These are phyloP conservation scores for Talaromyces pinophilus DNA, from an alignment of 2,329 filamentous ascomycete species.

Conservation along the genomic window DNA sequence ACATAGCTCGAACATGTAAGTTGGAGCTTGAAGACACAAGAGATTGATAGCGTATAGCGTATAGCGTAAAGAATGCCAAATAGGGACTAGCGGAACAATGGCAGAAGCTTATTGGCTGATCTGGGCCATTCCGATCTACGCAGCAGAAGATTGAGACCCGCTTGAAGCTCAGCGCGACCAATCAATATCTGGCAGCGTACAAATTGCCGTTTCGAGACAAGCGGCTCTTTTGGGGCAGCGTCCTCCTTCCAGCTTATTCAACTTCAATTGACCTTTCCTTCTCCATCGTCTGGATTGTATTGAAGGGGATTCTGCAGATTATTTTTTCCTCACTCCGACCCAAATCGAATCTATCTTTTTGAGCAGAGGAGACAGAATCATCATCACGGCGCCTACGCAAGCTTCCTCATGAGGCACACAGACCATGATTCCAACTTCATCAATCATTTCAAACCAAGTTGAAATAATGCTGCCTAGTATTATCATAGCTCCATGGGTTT, in stretches of 20 bases:
- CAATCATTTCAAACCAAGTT: not conserved
- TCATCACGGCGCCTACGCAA: not conserved
- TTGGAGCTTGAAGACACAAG: not conserved
- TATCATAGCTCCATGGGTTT: not conserved
- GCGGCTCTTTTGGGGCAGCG: not conserved
- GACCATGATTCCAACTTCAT: not conserved
- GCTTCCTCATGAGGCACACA: not conserved
- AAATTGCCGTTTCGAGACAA: not conserved
- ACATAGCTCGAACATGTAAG: not conserved
- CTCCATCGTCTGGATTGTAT: not conserved
- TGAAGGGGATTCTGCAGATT: not conserved
- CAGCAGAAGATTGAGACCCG: not conserved
- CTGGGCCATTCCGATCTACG: not conserved
- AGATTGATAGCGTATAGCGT: constrained; percentile 5
- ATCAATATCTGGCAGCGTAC: not conserved
- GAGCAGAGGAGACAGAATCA: not conserved
- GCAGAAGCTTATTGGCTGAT: not conserved
- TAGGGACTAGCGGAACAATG: not conserved
- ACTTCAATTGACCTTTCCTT: not conserved
- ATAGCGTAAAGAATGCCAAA: not conserved
- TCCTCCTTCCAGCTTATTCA: not conserved
- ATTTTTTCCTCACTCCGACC: not conserved
- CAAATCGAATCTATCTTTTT: too few species aligned
- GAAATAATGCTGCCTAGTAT: not conserved
- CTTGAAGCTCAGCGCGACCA: not conserved